Base-by-base conservation (phyloP, 805 yeast species). In the Barnettozyma siamensis region DNA sequence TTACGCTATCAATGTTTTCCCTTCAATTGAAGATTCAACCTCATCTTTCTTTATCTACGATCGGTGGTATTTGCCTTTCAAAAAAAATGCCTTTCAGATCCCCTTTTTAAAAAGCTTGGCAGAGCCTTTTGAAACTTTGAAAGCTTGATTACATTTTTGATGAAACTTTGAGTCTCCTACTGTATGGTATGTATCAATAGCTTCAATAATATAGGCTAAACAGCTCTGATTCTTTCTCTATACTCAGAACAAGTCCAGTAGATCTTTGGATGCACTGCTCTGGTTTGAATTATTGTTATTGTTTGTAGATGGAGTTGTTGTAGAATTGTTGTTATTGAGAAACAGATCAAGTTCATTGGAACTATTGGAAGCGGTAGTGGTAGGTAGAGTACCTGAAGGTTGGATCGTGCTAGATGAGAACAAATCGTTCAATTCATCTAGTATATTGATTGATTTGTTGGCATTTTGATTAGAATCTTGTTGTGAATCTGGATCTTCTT, bases 361-460 rank as follows among this genome's bases (percentile, higher is more conserved):
- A 12, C 38, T 19, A 7, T 16, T 17, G 21, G 19, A 12, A 12
- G 27, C 21, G 17, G 27, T 28, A 15, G 35, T n/a, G 4, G 15
- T 13, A 29, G 36, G 35, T 20, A 17, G n/a, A 15, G 26, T 20
- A 16, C 18, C 19, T 13, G 55, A 16, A 40, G 49, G 49, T 59
- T 33, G 72, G 43, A 51, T 55, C 36, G 42, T 63, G 57, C 37
- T 69, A 52, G 65, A 79, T 33, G 62, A 62, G 39, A 74, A 87
- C 40, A 87, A 65, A 57, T 84, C 94, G 51, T 80, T 86, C 55
- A 88, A 69, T 51, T 87, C 95, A 47, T 78, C 84, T 47, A 88
- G 64, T 15, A 81, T 72, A 43, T 72, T 73, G 4, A 66, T 51
- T 3, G 63, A 56, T 8, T 47, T 50, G 13, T 49, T 50, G 13